These are phyloP conservation scores for Sphaerulina musiva DNA, from an alignment of 2,329 filamentous ascomycete species.

Conservation along the genomic window DNA sequence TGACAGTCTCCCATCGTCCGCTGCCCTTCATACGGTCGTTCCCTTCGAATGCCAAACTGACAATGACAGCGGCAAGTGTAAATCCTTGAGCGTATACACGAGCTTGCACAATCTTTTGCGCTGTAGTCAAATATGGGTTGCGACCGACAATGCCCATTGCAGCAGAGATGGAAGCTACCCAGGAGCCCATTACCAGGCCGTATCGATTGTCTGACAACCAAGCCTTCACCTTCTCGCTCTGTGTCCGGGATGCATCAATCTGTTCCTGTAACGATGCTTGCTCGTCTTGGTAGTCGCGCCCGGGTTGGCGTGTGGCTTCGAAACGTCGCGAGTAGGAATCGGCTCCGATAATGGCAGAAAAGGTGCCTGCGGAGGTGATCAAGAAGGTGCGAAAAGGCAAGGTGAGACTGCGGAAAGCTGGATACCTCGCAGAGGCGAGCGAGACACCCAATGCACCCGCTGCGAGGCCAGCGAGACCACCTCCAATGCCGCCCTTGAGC, in stretches of 20 bases:
- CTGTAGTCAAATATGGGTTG: constrained; percentile 64
- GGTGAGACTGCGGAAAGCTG: constrained; percentile 72
- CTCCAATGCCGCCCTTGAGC: constrained; percentile 69
- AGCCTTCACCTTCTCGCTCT: constrained; percentile 56
- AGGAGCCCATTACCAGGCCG: constrained; percentile 72
- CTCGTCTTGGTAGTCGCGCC: constrained; percentile 59
- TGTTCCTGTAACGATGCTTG: constrained; percentile 52
- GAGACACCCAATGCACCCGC: constrained; percentile 62
- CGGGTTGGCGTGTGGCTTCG: constrained; percentile 64
- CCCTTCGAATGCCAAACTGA: constrained; percentile 75
- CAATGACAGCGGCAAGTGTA: constrained; percentile 75
- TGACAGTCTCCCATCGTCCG: constrained; percentile 77
- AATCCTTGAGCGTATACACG: constrained; percentile 89
- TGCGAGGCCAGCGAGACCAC: constrained; percentile 61
- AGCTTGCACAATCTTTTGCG: constrained; percentile 89
- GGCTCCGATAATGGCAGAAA: constrained; percentile 74
- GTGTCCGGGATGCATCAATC: constrained; percentile 50
- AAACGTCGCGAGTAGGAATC: constrained; percentile 66
- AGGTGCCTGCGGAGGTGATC: constrained; percentile 72
- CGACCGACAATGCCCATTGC: constrained; percentile 70
- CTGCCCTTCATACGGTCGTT: constrained; percentile 68
- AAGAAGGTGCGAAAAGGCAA: constrained; percentile 89
- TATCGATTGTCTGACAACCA: constrained; percentile 80
- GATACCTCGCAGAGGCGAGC: constrained; percentile 63
- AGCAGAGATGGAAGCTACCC: constrained; percentile 72